phyloP scores from a whole-genome alignment of 768 basidiomycete genomes.

The Macrolepiota fuliginosa region DNA sequence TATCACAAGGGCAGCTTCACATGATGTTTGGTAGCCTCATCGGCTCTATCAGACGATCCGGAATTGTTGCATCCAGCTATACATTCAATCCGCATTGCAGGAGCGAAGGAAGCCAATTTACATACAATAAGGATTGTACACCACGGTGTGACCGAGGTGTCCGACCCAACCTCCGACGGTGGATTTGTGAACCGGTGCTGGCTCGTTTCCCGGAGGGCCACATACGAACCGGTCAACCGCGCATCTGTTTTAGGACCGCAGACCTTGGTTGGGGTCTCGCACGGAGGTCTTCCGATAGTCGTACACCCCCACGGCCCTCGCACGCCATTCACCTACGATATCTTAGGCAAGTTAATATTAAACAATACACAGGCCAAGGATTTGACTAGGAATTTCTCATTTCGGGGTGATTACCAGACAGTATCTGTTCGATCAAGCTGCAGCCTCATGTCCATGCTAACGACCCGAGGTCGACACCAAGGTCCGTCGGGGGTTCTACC shows the following conservation, averaged over 20 bases:
- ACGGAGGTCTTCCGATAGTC: neutral
- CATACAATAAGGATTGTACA: neutral
- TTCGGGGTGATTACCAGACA: neutral
- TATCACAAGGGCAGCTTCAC: neutral
- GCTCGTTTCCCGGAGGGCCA: slow-evolving; percentile 3
- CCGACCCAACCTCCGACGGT: neutral
- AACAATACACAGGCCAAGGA: too few species aligned
- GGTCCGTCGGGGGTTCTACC: too few species aligned
- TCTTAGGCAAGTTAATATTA: too few species aligned
- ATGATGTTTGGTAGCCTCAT: neutral
- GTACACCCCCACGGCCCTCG: neutral
- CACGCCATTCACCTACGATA: too few species aligned
- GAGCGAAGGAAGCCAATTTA: too few species aligned
- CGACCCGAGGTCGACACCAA: too few species aligned
- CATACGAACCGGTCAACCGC: neutral
- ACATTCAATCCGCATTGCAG: too few species aligned
- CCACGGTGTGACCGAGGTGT: neutral
- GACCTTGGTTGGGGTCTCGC: neutral
- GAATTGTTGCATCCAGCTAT: too few species aligned
- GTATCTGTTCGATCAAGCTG: neutral
- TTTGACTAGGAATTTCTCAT: neutral
- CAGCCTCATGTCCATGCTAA: neutral
- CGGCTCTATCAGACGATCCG: too few species aligned
- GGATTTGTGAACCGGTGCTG: neutral
- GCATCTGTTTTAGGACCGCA: neutral